These are phyloP conservation scores for Alliaria petiolata DNA, from an alignment of 345 rosid species.

Conservation along the genomic window DNA sequence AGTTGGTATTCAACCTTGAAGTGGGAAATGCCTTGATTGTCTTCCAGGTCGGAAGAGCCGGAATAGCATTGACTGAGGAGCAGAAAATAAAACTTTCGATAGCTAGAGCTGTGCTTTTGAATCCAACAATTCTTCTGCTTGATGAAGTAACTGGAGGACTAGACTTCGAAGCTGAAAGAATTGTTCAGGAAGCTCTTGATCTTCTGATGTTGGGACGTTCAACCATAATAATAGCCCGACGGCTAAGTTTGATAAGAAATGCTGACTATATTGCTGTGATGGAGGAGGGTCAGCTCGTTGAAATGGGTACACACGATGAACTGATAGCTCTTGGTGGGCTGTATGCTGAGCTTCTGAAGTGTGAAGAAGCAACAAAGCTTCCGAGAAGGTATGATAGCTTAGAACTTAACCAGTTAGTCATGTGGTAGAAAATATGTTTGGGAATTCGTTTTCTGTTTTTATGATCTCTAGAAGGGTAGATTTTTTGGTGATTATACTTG, in stretches of 20 bases:
- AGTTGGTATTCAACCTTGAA: neutral
- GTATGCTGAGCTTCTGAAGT: slow-evolving; percentile 90
- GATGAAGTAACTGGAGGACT: slow-evolving; percentile 98
- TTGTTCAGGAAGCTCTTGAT: slow-evolving; percentile 86
- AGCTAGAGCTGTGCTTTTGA: slow-evolving; percentile 92
- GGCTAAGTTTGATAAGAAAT: slow-evolving; percentile 86
- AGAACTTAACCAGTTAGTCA: neutral
- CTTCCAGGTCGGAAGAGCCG: slow-evolving; percentile 86
- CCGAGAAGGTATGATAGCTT: slow-evolving; percentile 71
- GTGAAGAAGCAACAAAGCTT: slow-evolving; percentile 97
- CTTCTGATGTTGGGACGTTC: slow-evolving; percentile 95
- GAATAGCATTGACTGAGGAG: slow-evolving; percentile 78
- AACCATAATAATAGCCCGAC: slow-evolving; percentile 92
- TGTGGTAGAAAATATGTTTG: neutral
- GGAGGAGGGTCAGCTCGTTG: slow-evolving; percentile 98
- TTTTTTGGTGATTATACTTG: slow-evolving; percentile 16
- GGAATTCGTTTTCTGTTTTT: neutral
- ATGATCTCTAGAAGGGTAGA: neutral
- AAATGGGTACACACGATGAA: slow-evolving; percentile 98
- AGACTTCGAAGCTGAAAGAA: slow-evolving; percentile 91
- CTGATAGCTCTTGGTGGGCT: slow-evolving; percentile 62
- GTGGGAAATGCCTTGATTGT: slow-evolving; percentile 2
- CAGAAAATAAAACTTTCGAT: slow-evolving; percentile 88
- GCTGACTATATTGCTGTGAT: slow-evolving; percentile 96
- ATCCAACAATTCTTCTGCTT: slow-evolving; percentile 83